Conservation (phyloP, 2,329 filamentous ascomycete species). For the Hypocrella siamensis region DNA sequence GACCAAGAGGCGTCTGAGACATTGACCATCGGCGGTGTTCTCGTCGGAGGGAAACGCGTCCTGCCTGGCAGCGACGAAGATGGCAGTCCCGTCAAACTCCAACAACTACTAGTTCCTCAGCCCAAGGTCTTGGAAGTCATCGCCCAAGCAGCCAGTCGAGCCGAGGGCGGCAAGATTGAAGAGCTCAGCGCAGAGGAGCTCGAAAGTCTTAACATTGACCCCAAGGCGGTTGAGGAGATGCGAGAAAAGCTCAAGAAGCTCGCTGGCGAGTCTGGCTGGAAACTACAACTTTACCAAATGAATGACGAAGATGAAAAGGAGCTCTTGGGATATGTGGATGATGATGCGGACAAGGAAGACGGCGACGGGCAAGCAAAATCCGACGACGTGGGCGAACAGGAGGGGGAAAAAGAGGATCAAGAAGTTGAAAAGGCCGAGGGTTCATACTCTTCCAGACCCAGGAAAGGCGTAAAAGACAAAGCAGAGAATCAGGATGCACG, state of each 20-base stretch:
- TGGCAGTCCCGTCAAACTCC: conserved; percentile 29
- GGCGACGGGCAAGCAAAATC: conserved; percentile 12
- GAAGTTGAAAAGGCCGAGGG: too few species aligned
- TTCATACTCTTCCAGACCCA: too few species aligned
- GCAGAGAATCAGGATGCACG: conserved; percentile 5
- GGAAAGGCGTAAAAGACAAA: neutral
- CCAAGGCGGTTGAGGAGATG: conserved; percentile 52
- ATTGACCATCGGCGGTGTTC: conserved; percentile 35
- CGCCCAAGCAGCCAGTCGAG: conserved; percentile 27
- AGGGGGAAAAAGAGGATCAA: conserved; percentile 1
- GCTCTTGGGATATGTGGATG: conserved; percentile 54
- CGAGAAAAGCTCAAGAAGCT: conserved; percentile 51
- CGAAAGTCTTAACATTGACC: conserved; percentile 49
- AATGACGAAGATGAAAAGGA: conserved; percentile 38
- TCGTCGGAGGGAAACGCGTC: conserved; percentile 34
- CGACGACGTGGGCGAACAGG: neutral
- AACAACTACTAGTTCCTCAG: conserved; percentile 12
- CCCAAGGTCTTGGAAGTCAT: conserved; percentile 21
- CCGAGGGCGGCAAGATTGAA: conserved; percentile 45
- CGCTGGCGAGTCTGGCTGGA: conserved; percentile 61
- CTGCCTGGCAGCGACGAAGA: conserved; percentile 30
- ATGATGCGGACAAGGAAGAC: conserved; percentile 8
- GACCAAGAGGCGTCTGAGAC: too few species aligned
- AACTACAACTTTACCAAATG: conserved; percentile 61
- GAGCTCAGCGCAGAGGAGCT: conserved; percentile 51